Evolutionary conservation across 169 alveolate species (phyloP).

Genomic region (Plasmodium fragile): DNA sequence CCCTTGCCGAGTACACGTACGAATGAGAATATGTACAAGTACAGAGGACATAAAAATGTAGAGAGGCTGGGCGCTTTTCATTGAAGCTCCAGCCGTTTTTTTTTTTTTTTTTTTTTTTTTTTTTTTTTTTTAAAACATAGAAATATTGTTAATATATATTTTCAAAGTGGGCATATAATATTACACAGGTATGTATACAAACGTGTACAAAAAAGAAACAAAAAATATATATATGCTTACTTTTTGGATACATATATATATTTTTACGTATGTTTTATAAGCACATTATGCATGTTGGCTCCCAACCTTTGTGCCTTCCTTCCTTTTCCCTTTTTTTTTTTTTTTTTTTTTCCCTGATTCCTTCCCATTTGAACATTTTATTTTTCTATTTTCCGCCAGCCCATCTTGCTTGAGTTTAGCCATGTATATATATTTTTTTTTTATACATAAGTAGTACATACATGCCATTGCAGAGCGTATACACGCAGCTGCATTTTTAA

Average conservation of each 20-base stretch:
- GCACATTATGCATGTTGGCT: background rate
- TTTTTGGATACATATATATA: background rate
- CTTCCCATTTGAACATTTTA: background rate
- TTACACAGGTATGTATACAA: background rate
- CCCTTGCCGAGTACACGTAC: background rate
- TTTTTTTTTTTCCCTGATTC: background rate
- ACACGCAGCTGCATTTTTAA: background rate
- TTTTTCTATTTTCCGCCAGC: background rate
- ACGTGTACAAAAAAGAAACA: background rate
- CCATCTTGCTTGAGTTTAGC: background rate
- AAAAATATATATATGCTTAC: background rate
- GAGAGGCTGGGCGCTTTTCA: background rate
- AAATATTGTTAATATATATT: background rate
- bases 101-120: background rate
- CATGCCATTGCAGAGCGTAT: background rate
- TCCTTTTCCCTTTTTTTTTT: too few relatives aligned
- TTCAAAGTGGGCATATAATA: background rate
- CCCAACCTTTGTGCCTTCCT: background rate
- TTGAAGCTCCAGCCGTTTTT: background rate
- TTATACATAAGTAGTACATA: background rate
- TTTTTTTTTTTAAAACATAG: background rate
- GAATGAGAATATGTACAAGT: background rate
- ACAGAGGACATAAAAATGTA: background rate
- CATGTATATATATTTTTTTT: background rate
- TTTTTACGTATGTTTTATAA: background rate